Evolutionary conservation across 495 filamentous ascomycete genomes (phyloP).

Genomic region (Usnea hakonensis): DNA sequence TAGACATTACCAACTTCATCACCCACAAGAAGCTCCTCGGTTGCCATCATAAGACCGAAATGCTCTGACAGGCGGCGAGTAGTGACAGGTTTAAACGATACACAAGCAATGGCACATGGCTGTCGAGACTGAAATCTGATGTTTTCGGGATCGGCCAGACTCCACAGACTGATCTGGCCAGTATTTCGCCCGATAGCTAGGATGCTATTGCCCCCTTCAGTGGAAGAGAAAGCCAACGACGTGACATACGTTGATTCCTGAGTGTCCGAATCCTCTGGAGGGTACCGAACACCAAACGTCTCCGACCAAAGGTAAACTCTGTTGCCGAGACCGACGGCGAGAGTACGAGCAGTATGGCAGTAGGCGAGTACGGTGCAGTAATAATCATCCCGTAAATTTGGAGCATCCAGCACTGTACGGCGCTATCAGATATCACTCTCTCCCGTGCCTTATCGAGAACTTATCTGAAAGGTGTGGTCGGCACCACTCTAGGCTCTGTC

Average conservation of each 20-base stretch:
- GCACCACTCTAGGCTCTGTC: conserved; percentile 36
- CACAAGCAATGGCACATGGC: conserved; percentile 62
- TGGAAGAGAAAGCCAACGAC: conserved; percentile 80
- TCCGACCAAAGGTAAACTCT: conserved; percentile 90
- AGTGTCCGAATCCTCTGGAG: conserved; percentile 31
- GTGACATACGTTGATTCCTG: conserved; percentile 57
- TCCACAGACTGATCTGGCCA: conserved; percentile 56
- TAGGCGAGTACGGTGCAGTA: conserved; percentile 92
- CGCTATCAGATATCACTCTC: conserved; percentile 1
- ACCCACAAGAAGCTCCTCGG: conserved; percentile 80
- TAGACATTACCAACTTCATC: conserved; percentile 81
- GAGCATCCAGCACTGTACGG: conserved; percentile 72
- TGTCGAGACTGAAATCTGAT: conserved; percentile 70
- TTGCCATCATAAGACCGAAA: conserved; percentile 30
- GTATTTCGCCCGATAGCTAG: conserved; percentile 77
- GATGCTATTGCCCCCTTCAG: conserved; percentile 66
- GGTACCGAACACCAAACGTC: conserved; percentile 43
- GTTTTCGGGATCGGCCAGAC: conserved; percentile 43
- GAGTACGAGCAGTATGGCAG: conserved; percentile 57
- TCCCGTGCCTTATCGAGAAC: conserved; percentile 22
- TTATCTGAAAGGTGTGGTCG: conserved; percentile 70
- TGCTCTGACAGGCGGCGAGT: conserved; percentile 36
- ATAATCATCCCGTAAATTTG: conserved; percentile 82
- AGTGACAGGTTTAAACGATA: conserved; percentile 56
- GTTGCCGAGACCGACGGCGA: conserved; percentile 80